Base-by-base conservation (phyloP, 1,139 yeast genomes). In the Lodderomyces margitis region DNA sequence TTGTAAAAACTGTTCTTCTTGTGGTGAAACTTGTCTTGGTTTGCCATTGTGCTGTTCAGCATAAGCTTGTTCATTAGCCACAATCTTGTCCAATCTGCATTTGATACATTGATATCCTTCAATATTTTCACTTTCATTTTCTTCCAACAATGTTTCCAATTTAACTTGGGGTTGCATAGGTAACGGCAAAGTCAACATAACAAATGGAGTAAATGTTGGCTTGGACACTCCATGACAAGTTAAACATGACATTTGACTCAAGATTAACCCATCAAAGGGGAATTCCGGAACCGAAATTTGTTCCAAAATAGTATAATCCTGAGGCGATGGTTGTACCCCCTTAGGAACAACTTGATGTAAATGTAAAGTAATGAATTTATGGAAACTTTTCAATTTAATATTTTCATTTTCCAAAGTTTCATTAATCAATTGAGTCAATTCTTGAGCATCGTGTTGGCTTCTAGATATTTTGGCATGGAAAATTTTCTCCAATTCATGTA, bases 381-480 rank as follows among this genome's bases (percentile, higher is more conserved):
- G 45, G 32, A 51, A 50, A 37, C 52, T 51, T 38, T 43, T 62
- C 33, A 80, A 54, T 34, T 66, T 64, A 10, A 68, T 57, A 51
- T 78, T 74, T 57, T 91, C 97, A 46, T 73, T 76, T 43, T 85
- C 83, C 43, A 91, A 67, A 0, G 94, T 83, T 55, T 91, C 96
- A 36, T 89, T 67, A 28, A 91, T 73, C 42, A 87, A 62, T 56
- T 87, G 95, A 24, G 92, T 76, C 47, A 92, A 71, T 56, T 92
- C 98, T 52, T 92, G 98, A 0, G 98, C 96, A 64, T 91, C 98
- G 54, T 91, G 96, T 62, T 92, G 98, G 34, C 80, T 78, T 25
- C 89, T 68, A 2, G 95, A 83, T 24, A 92, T 83, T 51, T 79
- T 80, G 5, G 91, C 83, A 45, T 81, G 76, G 64, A 83, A 86